Conservation (phyloP, 2,329 filamentous ascomycete species). For the Plectosphaerella sp. region DNA sequence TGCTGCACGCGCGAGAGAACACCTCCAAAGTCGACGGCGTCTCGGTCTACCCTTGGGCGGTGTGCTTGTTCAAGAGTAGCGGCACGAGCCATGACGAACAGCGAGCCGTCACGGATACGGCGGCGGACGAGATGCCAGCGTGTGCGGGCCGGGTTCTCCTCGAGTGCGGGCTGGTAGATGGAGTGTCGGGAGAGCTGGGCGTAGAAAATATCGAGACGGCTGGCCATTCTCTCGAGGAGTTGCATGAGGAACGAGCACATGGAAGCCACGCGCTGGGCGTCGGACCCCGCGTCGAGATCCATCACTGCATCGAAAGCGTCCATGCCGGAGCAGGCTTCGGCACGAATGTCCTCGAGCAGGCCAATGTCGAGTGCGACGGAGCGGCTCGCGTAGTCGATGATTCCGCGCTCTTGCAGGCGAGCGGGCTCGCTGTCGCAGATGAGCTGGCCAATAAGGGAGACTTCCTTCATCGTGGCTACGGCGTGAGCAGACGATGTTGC, state of each 20-base stretch:
- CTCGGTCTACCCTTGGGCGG: slow-evolving; percentile 20
- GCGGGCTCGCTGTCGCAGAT: slow-evolving; percentile 39
- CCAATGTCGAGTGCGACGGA: slow-evolving; percentile 47
- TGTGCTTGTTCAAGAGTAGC: slow-evolving; percentile 23
- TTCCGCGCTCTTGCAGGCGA: slow-evolving; percentile 46
- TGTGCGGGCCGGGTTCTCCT: slow-evolving; percentile 46
- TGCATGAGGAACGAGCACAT: slow-evolving; percentile 44
- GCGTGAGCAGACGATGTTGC: slow-evolving; percentile 42
- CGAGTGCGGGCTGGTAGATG: slow-evolving; percentile 46
- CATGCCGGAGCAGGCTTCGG: slow-evolving; percentile 50
- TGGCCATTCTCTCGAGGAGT: slow-evolving; percentile 48
- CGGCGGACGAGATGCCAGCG: slow-evolving; percentile 46
- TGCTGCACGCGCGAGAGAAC: slow-evolving; percentile 37
- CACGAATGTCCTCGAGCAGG: slow-evolving; percentile 47
- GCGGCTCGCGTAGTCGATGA: slow-evolving; percentile 44
- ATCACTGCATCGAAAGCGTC: slow-evolving; percentile 47
- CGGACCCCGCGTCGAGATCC: slow-evolving; percentile 30
- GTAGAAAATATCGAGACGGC: slow-evolving; percentile 47
- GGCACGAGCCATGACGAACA: slow-evolving; percentile 42
- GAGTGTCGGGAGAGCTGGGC: slow-evolving; percentile 42
- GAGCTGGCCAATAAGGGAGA: slow-evolving; percentile 45
- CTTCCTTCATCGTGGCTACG: slow-evolving; percentile 39
- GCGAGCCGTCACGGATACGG: slow-evolving; percentile 43
- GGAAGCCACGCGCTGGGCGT: slow-evolving; percentile 31
- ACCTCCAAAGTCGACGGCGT: slow-evolving; percentile 38